Percentiles rank a stretch among this genome's conserved stretches.
phyloP scores from a whole-genome alignment of 495 filamentous ascomycete genomes.

The Mytilinidion resinicola region DNA sequence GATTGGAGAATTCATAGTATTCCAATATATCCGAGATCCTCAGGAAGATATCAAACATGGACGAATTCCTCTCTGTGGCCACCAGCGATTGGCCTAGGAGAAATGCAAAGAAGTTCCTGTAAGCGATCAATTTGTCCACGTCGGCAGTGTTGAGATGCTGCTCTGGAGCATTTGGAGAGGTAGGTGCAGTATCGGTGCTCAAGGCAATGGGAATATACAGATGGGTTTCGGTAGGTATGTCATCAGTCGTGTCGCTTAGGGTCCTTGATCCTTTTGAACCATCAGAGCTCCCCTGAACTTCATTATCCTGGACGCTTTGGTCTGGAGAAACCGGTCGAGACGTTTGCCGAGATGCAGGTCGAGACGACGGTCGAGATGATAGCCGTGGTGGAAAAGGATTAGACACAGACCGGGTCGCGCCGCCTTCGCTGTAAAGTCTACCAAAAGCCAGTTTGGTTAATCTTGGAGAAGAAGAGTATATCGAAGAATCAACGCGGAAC shows the following conservation, averaged over 20 bases:
- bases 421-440: constrained; percentile 33
- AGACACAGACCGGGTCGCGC: too few species aligned
- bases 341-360: neutral
- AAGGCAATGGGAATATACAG: constrained; percentile 59
- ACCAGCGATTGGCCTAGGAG: constrained; percentile 74
- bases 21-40: constrained; percentile 62
- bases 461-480: constrained; percentile 63
- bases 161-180: constrained; percentile 35
- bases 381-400: too few species aligned
- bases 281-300: constrained; percentile 22
- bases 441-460: constrained; percentile 65
- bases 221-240: constrained; percentile 47
- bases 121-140: constrained; percentile 61
- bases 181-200: constrained; percentile 25
- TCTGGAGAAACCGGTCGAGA: constrained; percentile 19
- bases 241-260: constrained; percentile 35
- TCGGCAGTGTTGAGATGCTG: constrained; percentile 47
- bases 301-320: neutral
- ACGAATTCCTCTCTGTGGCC: constrained; percentile 59
- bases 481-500: constrained; percentile 67
- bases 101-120: constrained; percentile 89
- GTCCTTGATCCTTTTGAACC: constrained; percentile 29
- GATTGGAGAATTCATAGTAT: constrained; percentile 70
- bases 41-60: constrained; percentile 68
- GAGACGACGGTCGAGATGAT: too few species aligned